Evolutionary conservation across 805 yeast genomes (phyloP).

Genomic region (Pichia paraexigua): DNA sequence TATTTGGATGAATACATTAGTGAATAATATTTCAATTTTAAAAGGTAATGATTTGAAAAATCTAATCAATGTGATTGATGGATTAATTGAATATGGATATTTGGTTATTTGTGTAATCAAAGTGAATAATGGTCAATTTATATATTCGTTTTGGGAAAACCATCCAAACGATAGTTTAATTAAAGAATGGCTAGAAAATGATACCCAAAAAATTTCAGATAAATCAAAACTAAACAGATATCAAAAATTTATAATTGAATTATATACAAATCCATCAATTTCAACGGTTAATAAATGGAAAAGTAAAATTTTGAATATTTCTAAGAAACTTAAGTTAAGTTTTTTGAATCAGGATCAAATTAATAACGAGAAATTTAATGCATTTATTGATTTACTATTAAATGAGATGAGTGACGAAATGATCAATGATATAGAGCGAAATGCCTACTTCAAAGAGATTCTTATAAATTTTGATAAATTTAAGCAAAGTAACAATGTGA

Average conservation of each 20-base stretch:
- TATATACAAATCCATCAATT: conserved; percentile 11
- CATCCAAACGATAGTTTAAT: conserved; percentile 14
- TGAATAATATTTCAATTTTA: neutral
- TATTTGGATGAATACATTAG: conserved; percentile 18
- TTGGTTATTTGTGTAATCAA: conserved; percentile 11
- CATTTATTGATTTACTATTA: conserved; percentile 13
- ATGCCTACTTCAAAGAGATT: neutral
- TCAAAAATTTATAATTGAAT: conserved; percentile 10
- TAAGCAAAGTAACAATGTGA: neutral
- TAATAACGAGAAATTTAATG: conserved; percentile 11
- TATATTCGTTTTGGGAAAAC: conserved; percentile 23
- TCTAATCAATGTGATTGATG: conserved; percentile 15
- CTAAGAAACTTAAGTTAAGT: conserved; percentile 9
- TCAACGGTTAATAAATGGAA: conserved; percentile 7
- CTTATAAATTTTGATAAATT: neutral
- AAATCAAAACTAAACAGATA: conserved; percentile 1
- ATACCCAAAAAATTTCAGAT: neutral
- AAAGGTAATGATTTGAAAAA: conserved; percentile 14
- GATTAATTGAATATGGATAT: conserved; percentile 6
- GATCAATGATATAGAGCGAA: neutral
- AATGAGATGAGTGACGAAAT: conserved; percentile 12
- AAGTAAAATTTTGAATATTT: conserved; percentile 9
- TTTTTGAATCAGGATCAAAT: neutral
- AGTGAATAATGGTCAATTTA: conserved; percentile 10
- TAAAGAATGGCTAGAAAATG: conserved; percentile 9